A percentile compares a stretch with the other conserved stretches of the same genome.
phyloP scores from a whole-genome alignment of 768 basidiomycete species.

The Fomitopsis serialis region DNA sequence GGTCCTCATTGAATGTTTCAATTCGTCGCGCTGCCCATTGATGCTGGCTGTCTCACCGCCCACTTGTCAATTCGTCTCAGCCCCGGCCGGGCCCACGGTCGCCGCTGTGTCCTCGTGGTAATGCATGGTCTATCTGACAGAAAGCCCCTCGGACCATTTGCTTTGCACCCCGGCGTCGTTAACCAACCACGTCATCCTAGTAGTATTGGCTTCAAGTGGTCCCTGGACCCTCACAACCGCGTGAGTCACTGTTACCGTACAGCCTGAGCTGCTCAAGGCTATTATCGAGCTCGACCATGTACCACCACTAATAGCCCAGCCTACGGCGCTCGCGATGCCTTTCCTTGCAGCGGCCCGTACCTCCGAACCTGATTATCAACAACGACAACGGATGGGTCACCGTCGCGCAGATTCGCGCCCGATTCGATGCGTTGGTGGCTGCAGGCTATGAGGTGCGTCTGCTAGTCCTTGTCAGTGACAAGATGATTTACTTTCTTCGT shows the following conservation, averaged over 20 bases:
- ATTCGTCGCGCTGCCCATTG: no score
- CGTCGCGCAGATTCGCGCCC: slow-evolving; percentile 39
- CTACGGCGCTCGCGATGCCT: neutral
- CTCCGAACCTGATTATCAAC: slow-evolving; percentile 21
- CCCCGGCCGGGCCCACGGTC: neutral
- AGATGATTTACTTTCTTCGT: neutral
- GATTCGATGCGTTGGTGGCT: slow-evolving; percentile 31
- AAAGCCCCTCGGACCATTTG: no score
- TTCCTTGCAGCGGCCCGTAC: neutral
- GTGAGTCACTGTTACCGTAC: no score
- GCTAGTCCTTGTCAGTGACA: neutral
- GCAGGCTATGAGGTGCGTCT: slow-evolving; percentile 34
- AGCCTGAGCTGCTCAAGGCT: no score
- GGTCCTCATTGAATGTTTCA: no score
- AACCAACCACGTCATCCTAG: no score
- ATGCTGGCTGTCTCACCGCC: no score
- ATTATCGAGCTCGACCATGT: neutral
- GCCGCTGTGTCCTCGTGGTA: neutral
- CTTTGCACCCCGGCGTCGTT: no score
- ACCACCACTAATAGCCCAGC: neutral
- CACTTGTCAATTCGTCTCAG: neutral
- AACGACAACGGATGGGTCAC: slow-evolving; percentile 42
- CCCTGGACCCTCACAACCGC: no score
- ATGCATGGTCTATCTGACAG: neutral
- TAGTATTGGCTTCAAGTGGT: no score